Conservation (phyloP, 2,329 filamentous ascomycete species). For the Pyricularia grisea region DNA sequence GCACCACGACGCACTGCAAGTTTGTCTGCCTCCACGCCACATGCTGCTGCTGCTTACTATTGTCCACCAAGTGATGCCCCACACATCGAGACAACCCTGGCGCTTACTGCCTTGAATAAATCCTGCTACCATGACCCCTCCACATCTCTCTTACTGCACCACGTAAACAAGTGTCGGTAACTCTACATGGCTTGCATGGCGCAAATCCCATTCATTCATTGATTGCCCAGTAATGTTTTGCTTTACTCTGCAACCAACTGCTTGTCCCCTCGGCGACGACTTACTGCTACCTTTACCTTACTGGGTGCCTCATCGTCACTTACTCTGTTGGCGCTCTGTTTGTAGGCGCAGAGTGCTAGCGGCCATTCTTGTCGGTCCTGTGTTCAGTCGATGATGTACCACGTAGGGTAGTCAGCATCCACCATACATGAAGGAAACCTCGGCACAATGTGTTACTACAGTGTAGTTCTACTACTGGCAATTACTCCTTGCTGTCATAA, state of each 20-base stretch:
- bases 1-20: no score
- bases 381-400: neutral
- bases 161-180: neutral
- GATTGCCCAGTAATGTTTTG: neutral
- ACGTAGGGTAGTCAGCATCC: neutral
- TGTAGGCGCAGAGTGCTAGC: neutral
- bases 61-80: neutral
- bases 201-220: neutral
- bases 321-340: neutral
- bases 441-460: neutral
- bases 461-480: neutral
- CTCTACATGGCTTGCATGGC: neutral
- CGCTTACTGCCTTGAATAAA: neutral
- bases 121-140: neutral
- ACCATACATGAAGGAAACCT: neutral
- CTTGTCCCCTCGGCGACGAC: neutral
- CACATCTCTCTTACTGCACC: neutral
- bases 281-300: neutral
- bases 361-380: no score
- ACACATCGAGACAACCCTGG: neutral
- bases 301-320: neutral
- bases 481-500: neutral
- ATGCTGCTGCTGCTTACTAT: neutral
- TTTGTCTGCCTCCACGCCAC: no score
- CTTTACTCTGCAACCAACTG: neutral